phyloP scores from a whole-genome alignment of 2,329 filamentous ascomycete species.

The Orbilia javanica region DNA sequence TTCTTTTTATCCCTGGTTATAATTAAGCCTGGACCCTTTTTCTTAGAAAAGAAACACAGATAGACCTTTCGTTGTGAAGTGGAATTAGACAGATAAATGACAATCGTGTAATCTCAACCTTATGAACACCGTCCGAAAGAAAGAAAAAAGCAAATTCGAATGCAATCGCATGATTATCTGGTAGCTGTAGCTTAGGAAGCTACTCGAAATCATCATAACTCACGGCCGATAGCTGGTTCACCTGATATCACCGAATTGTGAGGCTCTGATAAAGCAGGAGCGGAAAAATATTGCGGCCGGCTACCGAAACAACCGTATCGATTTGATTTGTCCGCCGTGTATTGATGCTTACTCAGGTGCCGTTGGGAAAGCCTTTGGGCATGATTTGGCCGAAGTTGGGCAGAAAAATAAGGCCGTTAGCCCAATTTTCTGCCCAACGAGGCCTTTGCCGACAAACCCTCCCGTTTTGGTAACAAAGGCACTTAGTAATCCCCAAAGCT shows the following conservation, averaged over 20 bases:
- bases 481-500: neutral
- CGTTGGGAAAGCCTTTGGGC: neutral
- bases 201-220: too few species aligned
- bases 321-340: too few species aligned
- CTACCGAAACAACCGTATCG: too few species aligned
- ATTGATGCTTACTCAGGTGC: too few species aligned
- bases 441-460: constrained; percentile 14
- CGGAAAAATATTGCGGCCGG: too few species aligned
- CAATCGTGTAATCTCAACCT: neutral
- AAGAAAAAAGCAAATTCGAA: neutral
- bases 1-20: too few species aligned
- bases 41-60: neutral
- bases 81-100: neutral
- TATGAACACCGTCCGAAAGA: neutral
- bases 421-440: constrained; percentile 6
- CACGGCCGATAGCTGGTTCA: too few species aligned
- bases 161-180: neutral
- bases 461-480: neutral
- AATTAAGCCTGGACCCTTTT: neutral
- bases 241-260: too few species aligned
- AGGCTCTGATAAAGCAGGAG: too few species aligned
- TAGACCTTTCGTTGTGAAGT: neutral
- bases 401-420: neutral
- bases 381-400: neutral
- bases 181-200: too few species aligned